phyloP scores from a whole-genome alignment of 2,329 filamentous ascomycete genomes.

The Pleoardoris graminearum region DNA sequence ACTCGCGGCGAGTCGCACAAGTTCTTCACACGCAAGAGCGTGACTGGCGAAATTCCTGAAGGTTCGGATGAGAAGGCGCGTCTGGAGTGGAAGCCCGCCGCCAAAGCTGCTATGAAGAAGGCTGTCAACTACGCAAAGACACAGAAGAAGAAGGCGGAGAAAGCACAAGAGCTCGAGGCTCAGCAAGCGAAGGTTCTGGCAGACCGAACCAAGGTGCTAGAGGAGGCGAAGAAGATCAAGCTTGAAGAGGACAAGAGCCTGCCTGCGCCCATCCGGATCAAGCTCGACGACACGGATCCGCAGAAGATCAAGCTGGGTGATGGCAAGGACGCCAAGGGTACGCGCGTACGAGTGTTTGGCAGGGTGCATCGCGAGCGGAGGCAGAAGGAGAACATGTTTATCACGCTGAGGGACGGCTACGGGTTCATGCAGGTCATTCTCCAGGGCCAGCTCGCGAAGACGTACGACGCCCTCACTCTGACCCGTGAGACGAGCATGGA shows the following conservation, averaged over 20 bases:
- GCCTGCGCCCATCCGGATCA: conserved; percentile 74
- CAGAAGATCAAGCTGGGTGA: conserved; percentile 59
- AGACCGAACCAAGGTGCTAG: conserved; percentile 70
- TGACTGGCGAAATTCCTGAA: conserved; percentile 42
- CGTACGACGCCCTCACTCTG: conserved; percentile 86
- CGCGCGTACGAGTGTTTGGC: conserved; percentile 77
- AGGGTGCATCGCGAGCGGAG: conserved; percentile 79
- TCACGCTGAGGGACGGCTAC: conserved; percentile 84
- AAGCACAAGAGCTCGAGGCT: conserved; percentile 72
- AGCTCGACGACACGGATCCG: conserved; percentile 69
- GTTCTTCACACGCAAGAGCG: conserved; percentile 68
- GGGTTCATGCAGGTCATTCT: conserved; percentile 84
- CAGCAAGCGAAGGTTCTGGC: conserved; percentile 73
- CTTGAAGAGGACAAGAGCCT: conserved; percentile 71
- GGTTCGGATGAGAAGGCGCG: conserved; percentile 63
- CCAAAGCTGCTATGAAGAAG: conserved; percentile 86
- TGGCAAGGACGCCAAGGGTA: conserved; percentile 62
- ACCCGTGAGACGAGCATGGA: conserved; percentile 86
- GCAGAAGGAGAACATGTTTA: conserved; percentile 84
- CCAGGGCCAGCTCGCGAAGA: conserved; percentile 79
- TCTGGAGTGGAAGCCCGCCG: conserved; percentile 76
- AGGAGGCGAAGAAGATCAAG: conserved; percentile 80
- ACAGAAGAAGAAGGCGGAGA: conserved; percentile 82
- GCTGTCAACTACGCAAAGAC: conserved; percentile 72
- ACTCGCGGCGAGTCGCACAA: conserved; percentile 65